Evolutionary conservation across 2,329 filamentous ascomycete genomes (phyloP).

Genomic region (Graphilbum fragrans): DNA sequence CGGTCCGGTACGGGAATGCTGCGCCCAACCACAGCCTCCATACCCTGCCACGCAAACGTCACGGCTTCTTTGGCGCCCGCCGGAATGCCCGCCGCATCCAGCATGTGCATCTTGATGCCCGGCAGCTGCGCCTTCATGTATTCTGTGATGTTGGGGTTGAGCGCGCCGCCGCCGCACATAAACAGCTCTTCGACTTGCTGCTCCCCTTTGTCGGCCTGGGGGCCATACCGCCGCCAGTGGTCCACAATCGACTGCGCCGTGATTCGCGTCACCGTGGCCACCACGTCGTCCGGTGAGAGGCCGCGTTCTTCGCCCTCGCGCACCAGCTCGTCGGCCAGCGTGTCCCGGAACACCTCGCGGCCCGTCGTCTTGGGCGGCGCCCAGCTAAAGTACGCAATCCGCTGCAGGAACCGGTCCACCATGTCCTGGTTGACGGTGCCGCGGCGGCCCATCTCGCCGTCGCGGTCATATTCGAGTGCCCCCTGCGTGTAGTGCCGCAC

Average conservation of each 20-base stretch:
- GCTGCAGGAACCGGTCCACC: conserved; percentile 35
- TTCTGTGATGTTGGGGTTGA: conserved; percentile 42
- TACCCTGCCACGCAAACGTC: conserved; percentile 47
- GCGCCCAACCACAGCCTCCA: conserved; percentile 44
- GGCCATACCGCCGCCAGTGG: no score
- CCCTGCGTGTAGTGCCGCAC: conserved; percentile 41
- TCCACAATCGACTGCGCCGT: conserved; percentile 45
- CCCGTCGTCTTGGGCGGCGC: conserved; percentile 45
- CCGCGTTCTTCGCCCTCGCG: conserved; percentile 29
- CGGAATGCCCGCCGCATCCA: conserved; percentile 45
- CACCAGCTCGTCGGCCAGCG: conserved; percentile 38
- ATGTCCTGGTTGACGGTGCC: conserved; percentile 37
- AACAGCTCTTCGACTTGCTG: conserved; percentile 42
- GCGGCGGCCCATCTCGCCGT: conserved; percentile 35
- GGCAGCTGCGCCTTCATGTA: conserved; percentile 38
- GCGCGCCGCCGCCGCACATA: conserved; percentile 47
- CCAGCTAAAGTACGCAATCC: conserved; percentile 34
- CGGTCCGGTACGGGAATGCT: conserved; percentile 38
- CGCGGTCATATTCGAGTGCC: conserved; percentile 33
- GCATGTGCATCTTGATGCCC: conserved; percentile 35
- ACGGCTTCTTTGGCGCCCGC: conserved; percentile 46
- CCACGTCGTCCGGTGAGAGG: conserved; percentile 35
- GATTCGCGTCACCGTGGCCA: conserved; percentile 47
- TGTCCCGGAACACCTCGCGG: conserved; percentile 44
- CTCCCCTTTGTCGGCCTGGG: no score